A percentile compares a stretch with the other conserved stretches of the same genome.
phyloP scores from a whole-genome alignment of 345 rosid species.

The Turritis glabra region DNA sequence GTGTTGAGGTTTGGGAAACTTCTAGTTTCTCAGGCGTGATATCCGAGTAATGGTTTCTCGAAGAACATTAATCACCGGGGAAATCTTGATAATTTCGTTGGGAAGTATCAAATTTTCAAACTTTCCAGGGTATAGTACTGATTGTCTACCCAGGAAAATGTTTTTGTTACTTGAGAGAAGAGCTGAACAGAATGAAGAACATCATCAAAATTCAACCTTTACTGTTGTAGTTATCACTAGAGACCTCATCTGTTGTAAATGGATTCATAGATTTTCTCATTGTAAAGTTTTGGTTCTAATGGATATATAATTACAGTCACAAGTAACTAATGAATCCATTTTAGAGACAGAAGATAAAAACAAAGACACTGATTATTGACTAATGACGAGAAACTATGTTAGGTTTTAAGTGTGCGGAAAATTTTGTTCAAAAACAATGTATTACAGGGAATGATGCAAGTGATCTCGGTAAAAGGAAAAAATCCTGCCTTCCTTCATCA shows the following conservation, averaged over 20 bases:
- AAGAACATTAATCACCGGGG: no score
- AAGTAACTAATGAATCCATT: background rate
- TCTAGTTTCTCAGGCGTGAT: constrained; percentile 40
- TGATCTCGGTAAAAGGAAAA: constrained; percentile 49
- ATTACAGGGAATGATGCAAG: constrained; percentile 45
- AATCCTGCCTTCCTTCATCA: background rate
- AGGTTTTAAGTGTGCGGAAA: constrained; percentile 37
- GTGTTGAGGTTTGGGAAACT: constrained; percentile 95
- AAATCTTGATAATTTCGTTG: no score
- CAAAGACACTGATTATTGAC: background rate
- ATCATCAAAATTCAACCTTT: background rate
- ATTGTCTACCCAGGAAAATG: no score
- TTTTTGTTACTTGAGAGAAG: no score
- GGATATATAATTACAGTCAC: background rate
- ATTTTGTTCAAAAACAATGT: constrained; percentile 64
- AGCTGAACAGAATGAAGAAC: no score
- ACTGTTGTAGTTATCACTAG: background rate
- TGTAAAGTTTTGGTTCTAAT: constrained; percentile 8
- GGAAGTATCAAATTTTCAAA: no score
- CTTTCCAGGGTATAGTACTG: no score
- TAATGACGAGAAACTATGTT: background rate
- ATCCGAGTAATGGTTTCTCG: constrained; percentile 15
- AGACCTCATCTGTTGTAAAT: constrained; percentile 17
- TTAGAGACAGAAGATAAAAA: background rate
- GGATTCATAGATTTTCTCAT: background rate